Percentiles rank a stretch among this genome's conserved stretches.
phyloP scores from a whole-genome alignment of 2,329 filamentous ascomycete genomes.

The Paecilomyces variotii region DNA sequence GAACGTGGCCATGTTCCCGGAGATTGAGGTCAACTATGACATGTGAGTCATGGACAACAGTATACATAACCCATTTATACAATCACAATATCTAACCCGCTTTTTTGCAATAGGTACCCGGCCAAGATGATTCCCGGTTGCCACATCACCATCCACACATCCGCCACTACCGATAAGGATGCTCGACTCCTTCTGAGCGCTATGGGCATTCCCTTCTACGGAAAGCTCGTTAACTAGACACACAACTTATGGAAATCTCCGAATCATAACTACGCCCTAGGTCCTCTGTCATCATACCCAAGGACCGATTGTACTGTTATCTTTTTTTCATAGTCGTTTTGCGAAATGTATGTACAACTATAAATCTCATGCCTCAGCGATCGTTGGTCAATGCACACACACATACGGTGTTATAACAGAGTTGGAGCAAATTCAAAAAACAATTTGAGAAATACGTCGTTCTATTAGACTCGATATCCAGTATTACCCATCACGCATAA shows the following conservation, averaged over 20 bases:
- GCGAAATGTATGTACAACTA: neutral
- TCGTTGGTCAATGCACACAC: neutral
- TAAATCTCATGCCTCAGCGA: neutral
- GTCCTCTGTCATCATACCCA: constrained; percentile 2
- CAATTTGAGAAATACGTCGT: neutral
- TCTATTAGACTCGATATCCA: too few relatives aligned
- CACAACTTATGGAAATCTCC: neutral
- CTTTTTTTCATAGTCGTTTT: neutral
- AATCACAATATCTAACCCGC: neutral
- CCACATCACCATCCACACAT: constrained; percentile 75
- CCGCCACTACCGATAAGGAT: constrained; percentile 76
- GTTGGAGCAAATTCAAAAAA: neutral
- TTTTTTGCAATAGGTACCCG: constrained; percentile 43
- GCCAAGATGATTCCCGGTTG: constrained; percentile 76
- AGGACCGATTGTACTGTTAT: neutral
- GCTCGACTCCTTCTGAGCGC: constrained; percentile 66
- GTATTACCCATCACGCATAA: too few relatives aligned
- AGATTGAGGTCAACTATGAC: constrained; percentile 91
- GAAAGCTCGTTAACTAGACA: constrained; percentile 54
- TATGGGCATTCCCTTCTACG: constrained; percentile 73
- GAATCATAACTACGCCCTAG: neutral
- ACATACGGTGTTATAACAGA: neutral
- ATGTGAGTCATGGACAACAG: constrained; percentile 50
- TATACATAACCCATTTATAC: neutral
- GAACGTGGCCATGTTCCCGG: constrained; percentile 76